These are phyloP conservation scores for Ceratocystis huliohia DNA, from an alignment of 2,329 filamentous ascomycete species.

Conservation along the genomic window DNA sequence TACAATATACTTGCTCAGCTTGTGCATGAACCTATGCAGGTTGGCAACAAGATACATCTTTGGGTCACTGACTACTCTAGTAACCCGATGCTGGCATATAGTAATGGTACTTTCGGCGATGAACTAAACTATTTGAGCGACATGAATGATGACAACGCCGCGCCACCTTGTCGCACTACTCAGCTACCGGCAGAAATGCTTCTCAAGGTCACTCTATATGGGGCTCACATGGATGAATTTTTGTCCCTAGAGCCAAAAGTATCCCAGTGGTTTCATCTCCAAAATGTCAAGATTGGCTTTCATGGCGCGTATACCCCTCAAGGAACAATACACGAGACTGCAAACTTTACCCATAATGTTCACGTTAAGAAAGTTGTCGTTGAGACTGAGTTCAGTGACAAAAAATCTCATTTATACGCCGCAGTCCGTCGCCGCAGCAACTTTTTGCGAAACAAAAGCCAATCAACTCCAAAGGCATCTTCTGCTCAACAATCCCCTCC, in stretches of 20 bases:
- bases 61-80: constrained; percentile 76
- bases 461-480: background rate
- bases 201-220: constrained; percentile 24
- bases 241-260: background rate
- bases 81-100: constrained; percentile 34
- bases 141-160: background rate
- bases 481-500: background rate
- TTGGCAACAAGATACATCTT: constrained; percentile 41
- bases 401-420: background rate
- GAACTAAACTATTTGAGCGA: constrained; percentile 17
- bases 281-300: constrained; percentile 6
- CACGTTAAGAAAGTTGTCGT: background rate
- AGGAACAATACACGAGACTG: constrained; percentile 5
- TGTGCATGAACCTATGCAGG: constrained; percentile 38
- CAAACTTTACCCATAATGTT: background rate
- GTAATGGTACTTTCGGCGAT: constrained; percentile 23
- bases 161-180: background rate
- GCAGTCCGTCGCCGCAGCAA: background rate
- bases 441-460: background rate
- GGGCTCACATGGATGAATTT: background rate
- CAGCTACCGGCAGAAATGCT: constrained; percentile 25
- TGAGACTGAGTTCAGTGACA: background rate
- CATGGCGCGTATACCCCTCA: background rate
- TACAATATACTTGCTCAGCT: constrained; percentile 62
- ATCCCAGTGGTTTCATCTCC: constrained; percentile 12